These are phyloP conservation scores for Xenoacremonium recifei DNA, from an alignment of 2,329 filamentous ascomycete species.

Conservation along the genomic window DNA sequence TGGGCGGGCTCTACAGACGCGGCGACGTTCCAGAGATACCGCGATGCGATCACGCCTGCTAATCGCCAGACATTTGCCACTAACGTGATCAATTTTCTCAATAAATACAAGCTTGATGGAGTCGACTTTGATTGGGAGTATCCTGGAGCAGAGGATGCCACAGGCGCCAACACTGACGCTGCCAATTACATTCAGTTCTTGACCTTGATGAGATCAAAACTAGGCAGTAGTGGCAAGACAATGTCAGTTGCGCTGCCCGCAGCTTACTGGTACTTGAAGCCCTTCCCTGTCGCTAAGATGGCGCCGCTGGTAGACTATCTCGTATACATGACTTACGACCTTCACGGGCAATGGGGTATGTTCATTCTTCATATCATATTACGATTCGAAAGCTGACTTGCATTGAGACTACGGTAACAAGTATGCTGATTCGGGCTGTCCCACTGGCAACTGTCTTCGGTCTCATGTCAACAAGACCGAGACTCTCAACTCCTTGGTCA, in stretches of 20 bases:
- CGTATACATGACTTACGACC: slow-evolving; percentile 37
- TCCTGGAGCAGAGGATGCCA: slow-evolving; percentile 31
- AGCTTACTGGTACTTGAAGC: slow-evolving; percentile 39
- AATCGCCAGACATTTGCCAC: slow-evolving; percentile 38
- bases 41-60: slow-evolving; percentile 25
- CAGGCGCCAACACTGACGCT: slow-evolving; percentile 31
- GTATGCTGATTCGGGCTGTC: slow-evolving; percentile 24
- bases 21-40: slow-evolving; percentile 25
- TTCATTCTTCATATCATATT: neutral
- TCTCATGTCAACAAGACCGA: slow-evolving; percentile 40
- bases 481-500: slow-evolving; percentile 32
- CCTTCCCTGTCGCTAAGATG: slow-evolving; percentile 34
- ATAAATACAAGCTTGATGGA: slow-evolving; percentile 39
- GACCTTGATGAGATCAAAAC: slow-evolving; percentile 23
- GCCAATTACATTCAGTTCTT: slow-evolving; percentile 35
- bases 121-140: slow-evolving; percentile 50
- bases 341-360: slow-evolving; percentile 34
- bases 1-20: slow-evolving; percentile 31
- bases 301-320: slow-evolving; percentile 32
- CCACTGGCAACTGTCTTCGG: slow-evolving; percentile 32
- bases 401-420: slow-evolving; percentile 24
- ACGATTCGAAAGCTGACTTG: neutral
- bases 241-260: slow-evolving; percentile 37
- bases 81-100: slow-evolving; percentile 38
- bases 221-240: slow-evolving; percentile 28